Evolutionary conservation across 345 rosid species (phyloP).

Genomic region (Rhodamnia argentea): DNA sequence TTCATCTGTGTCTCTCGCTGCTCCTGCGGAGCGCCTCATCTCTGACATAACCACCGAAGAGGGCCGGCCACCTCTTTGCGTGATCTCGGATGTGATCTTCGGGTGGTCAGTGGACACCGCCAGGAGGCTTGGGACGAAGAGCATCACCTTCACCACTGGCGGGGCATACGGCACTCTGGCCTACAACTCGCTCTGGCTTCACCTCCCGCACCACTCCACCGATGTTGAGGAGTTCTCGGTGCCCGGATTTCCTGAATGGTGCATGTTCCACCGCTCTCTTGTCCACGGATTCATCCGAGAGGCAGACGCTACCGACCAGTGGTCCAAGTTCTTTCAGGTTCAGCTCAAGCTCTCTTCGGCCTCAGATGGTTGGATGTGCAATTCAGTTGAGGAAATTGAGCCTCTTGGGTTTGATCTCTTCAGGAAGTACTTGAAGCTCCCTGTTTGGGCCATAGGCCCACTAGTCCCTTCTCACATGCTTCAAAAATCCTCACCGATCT

Average conservation of each 20-base stretch:
- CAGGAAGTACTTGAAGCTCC: constrained; percentile 15
- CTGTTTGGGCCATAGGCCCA: constrained; percentile 37
- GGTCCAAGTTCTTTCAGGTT: constrained; percentile 34
- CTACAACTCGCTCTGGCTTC: constrained; percentile 26
- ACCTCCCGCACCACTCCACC: constrained; percentile 25
- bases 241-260: constrained; percentile 36
- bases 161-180: constrained; percentile 32
- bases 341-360: constrained; percentile 11
- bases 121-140: constrained; percentile 7
- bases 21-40: constrained; percentile 13
- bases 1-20: constrained; percentile 7
- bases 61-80: constrained; percentile 26
- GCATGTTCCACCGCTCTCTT: constrained; percentile 22
- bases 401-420: constrained; percentile 14
- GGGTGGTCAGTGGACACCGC: constrained; percentile 33
- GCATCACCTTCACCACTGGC: constrained; percentile 14
- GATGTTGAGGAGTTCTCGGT: constrained; percentile 19
- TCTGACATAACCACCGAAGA: constrained; percentile 1
- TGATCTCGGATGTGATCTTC: constrained; percentile 23
- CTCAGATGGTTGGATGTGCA: constrained; percentile 26
- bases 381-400: constrained; percentile 35
- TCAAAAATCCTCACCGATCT: background rate
- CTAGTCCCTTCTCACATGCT: constrained; percentile 26
- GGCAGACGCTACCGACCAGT: constrained; percentile 25
- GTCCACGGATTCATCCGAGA: constrained; percentile 14